Conservation (phyloP, 73 alveolate genomes). For the Breviolum minutum region DNA sequence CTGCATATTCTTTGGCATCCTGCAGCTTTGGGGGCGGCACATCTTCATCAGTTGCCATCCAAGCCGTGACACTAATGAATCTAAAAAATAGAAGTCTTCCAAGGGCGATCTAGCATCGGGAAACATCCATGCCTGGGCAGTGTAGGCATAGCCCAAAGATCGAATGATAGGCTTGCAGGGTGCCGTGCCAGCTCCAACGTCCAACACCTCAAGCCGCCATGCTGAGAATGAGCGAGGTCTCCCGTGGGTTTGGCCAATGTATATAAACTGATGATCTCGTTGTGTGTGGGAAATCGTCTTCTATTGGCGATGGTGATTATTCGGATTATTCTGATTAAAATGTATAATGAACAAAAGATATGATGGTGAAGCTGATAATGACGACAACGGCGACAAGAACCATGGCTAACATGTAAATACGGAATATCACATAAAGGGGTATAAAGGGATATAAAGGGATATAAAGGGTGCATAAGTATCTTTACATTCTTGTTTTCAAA, state of each 20-base stretch:
- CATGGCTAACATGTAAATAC: not conserved
- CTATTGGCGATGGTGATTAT: not conserved
- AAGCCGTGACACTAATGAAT: too few relatives aligned
- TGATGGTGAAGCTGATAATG: not conserved
- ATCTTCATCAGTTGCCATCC: too few relatives aligned
- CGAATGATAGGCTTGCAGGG: constrained; percentile 84
- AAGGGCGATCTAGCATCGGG: not conserved
- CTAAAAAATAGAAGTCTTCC: too few relatives aligned
- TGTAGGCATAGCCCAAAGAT: constrained; percentile 50
- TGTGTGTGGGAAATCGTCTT: not conserved
- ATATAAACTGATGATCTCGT: not conserved
- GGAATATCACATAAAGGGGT: not conserved
- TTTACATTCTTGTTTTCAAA: too few relatives aligned
- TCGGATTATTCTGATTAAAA: not conserved
- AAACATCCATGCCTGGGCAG: constrained; percentile 46
- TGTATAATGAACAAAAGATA: not conserved
- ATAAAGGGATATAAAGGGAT: too few relatives aligned
- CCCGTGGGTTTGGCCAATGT: too few relatives aligned
- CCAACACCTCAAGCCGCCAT: constrained; percentile 20
- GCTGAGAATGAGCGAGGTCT: not conserved
- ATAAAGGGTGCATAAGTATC: too few relatives aligned
- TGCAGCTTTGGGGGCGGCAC: not conserved
- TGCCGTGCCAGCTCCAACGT: constrained; percentile 87
- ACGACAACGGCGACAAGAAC: not conserved
- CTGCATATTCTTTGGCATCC: constrained; percentile 74